Evolutionary conservation across 148 eudicot genomes (phyloP).

Genomic region (Spergularia bocconei): DNA sequence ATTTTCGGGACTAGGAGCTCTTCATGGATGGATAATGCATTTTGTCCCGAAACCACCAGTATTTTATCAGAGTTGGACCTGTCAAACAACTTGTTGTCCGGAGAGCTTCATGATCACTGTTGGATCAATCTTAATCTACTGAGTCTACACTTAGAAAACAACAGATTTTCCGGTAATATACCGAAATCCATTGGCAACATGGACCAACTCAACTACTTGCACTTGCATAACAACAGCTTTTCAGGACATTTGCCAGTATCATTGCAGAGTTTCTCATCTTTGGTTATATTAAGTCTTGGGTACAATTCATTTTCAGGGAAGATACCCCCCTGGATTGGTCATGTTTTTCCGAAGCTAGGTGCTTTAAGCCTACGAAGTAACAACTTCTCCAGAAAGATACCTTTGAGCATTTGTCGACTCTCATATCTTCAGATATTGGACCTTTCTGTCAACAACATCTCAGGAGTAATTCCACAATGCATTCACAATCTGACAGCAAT

Average conservation of each 20-base stretch:
- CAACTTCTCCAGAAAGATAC: constrained; percentile 1
- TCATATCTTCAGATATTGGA: constrained; percentile 16
- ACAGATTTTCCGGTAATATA: constrained; percentile 7
- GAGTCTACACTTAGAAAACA: constrained; percentile 14
- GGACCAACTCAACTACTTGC: background rate
- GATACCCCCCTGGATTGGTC: constrained; percentile 1
- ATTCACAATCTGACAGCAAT: constrained; percentile 10
- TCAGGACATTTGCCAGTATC: background rate
- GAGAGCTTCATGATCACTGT: constrained; percentile 5
- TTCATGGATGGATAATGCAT: too few relatives aligned
- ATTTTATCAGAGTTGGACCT: background rate
- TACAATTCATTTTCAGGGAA: constrained; percentile 12
- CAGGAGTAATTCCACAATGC: constrained; percentile 14
- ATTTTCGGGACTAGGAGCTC: background rate
- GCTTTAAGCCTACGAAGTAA: constrained; percentile 10
- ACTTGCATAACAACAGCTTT: constrained; percentile 16
- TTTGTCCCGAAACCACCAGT: constrained; percentile 15
- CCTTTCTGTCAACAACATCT: background rate
- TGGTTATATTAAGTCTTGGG: background rate
- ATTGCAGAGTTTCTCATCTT: background rate
- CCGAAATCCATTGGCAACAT: constrained; percentile 3
- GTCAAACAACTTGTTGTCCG: constrained; percentile 18
- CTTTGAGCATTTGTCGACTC: constrained; percentile 15
- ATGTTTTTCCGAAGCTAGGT: background rate
- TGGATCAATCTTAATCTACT: constrained; percentile 4